These are phyloP conservation scores for Linnemannia elongata DNA, from an alignment of 192 early-diverging fungal species.

Conservation along the genomic window DNA sequence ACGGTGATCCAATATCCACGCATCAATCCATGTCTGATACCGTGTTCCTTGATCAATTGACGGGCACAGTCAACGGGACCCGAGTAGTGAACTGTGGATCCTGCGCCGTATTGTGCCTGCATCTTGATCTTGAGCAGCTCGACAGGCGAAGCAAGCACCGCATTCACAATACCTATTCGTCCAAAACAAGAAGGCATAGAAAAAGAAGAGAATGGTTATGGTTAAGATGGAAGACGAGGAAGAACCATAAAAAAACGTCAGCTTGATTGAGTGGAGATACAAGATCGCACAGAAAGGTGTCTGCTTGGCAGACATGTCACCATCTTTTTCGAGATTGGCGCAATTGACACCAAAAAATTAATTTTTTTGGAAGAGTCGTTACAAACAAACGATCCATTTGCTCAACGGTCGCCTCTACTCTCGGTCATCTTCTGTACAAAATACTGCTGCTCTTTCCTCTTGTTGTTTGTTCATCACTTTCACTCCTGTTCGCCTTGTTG, in stretches of 20 bases:
- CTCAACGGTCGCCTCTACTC: neutral
- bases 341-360: neutral
- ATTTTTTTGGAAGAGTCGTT: neutral
- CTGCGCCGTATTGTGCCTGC: conserved; percentile 87
- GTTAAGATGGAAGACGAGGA: neutral
- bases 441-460: neutral
- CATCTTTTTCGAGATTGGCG: conserved; percentile 13
- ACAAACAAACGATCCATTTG: neutral
- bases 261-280: neutral
- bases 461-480: neutral
- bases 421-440: neutral
- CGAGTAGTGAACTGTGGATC: conserved; percentile 51
- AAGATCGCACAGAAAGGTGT: neutral
- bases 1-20: conserved; percentile 89
- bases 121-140: conserved; percentile 95
- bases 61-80: conserved; percentile 79
- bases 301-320: neutral
- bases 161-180: conserved; percentile 78
- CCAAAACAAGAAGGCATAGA: neutral
- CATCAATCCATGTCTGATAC: conserved; percentile 78
- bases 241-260: neutral
- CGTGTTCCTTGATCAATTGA: conserved; percentile 75
- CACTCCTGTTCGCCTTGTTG: neutral
- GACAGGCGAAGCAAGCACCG: conserved; percentile 89
- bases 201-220: neutral